These are phyloP conservation scores for Solanum corneliomulleri DNA, from an alignment of 257 asterid species.

Conservation along the genomic window DNA sequence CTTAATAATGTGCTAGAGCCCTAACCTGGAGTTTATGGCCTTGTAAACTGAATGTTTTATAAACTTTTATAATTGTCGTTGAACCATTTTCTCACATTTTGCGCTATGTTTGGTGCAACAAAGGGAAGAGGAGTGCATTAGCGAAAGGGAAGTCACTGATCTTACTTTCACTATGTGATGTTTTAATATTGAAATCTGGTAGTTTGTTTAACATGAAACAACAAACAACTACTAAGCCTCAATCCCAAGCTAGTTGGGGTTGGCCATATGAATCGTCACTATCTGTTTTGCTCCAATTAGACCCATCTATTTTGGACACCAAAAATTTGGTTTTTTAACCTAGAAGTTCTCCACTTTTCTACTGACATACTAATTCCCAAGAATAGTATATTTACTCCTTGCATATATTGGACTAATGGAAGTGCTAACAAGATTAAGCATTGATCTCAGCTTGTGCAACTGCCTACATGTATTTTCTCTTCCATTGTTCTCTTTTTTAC, in stretches of 20 bases:
- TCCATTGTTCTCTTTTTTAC: neutral
- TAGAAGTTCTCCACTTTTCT: neutral
- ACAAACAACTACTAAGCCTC: neutral
- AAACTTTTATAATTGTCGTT: neutral
- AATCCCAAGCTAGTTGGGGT: neutral
- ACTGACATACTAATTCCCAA: neutral
- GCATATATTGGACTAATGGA: neutral
- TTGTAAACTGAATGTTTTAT: neutral
- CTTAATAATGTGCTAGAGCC: neutral
- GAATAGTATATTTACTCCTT: neutral
- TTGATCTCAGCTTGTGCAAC: neutral
- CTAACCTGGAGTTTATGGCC: neutral
- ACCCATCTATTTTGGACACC: neutral
- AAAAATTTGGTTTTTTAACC: neutral
- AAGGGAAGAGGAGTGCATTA: neutral
- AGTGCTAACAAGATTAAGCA: neutral
- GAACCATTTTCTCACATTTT: neutral
- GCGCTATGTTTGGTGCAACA: neutral
- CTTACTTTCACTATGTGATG: neutral
- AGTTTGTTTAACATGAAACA: neutral
- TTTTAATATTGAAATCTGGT: neutral
- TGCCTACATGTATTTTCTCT: neutral
- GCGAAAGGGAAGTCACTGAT: neutral
- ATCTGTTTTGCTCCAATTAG: neutral
- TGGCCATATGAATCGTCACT: neutral